These are phyloP conservation scores for Carex parvula DNA, from an alignment of 176 grass and related monocot species.

Conservation along the genomic window DNA sequence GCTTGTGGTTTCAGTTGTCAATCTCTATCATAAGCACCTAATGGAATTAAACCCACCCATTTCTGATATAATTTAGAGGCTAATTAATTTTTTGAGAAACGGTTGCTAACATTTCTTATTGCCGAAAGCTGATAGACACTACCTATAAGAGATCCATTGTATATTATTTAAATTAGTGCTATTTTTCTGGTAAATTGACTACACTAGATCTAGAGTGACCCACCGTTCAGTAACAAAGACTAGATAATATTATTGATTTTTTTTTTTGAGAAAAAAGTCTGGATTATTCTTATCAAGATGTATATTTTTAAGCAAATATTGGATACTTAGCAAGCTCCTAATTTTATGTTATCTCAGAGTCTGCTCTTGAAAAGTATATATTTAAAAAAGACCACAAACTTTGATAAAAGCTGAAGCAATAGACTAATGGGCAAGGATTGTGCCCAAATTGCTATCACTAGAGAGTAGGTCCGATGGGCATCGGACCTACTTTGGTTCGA, in stretches of 20 bases:
- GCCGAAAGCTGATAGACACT: neutral
- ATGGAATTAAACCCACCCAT: neutral
- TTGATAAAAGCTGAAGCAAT: conserved; percentile 5
- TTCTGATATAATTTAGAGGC: neutral
- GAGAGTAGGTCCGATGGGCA: too few species aligned
- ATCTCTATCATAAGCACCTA: conserved; percentile 16
- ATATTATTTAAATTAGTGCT: neutral
- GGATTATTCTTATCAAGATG: neutral
- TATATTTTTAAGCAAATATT: neutral
- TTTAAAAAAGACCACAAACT: conserved; percentile 2
- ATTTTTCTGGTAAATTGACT: neutral
- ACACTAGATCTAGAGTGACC: too few species aligned
- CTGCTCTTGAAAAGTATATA: neutral
- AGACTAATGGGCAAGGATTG: neutral
- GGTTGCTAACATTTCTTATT: neutral
- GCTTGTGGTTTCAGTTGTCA: conserved; percentile 5
- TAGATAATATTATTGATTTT: neutral
- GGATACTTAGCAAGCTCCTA: neutral
- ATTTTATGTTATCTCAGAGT: conserved; percentile 3
- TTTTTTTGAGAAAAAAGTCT: neutral
- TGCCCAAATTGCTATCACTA: neutral
- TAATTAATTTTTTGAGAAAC: conserved; percentile 1
- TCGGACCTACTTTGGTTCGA: too few species aligned
- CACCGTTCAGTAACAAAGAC: neutral
- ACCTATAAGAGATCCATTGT: neutral